phyloP scores from a whole-genome alignment of 495 filamentous ascomycete genomes.

The Mytilinidion resinicola region DNA sequence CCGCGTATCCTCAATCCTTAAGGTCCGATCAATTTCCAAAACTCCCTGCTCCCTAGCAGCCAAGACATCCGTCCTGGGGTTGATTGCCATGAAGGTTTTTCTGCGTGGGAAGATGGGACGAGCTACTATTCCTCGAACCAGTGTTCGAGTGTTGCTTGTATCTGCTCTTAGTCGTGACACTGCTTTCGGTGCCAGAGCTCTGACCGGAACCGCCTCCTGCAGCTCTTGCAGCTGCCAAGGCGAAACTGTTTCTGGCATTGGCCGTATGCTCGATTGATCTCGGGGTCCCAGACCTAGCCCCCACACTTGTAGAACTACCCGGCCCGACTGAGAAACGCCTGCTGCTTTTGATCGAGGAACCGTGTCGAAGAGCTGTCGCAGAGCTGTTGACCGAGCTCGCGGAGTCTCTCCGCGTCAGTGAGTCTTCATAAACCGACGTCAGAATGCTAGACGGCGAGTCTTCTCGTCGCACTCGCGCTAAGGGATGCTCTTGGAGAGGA shows the following conservation, averaged over 20 bases:
- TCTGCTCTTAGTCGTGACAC: too few species aligned
- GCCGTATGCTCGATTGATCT: neutral
- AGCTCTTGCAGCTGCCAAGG: conserved; percentile 16
- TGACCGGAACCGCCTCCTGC: neutral
- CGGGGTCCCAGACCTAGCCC: neutral
- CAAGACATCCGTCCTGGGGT: too few species aligned
- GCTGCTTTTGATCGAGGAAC: neutral
- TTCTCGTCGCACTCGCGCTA: conserved; percentile 16
- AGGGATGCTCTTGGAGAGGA: conserved; percentile 19
- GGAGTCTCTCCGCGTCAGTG: conserved; percentile 10
- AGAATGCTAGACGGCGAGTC: conserved; percentile 12
- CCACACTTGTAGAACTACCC: neutral
- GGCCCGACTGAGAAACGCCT: neutral
- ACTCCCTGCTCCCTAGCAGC: too few species aligned
- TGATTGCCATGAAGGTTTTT: too few species aligned
- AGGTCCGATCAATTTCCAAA: too few species aligned
- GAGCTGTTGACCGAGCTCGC: conserved; percentile 9
- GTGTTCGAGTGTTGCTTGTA: too few species aligned
- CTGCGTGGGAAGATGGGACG: too few species aligned
- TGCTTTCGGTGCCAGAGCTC: neutral
- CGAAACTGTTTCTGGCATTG: conserved; percentile 1
- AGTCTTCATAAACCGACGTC: neutral
- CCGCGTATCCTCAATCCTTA: too few species aligned
- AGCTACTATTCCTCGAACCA: too few species aligned
- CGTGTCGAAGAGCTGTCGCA: conserved; percentile 6